A percentile compares a stretch with the other conserved stretches of the same genome.
Conservation (phyloP, 371 early-diverging fungal genomes). For the Umbelopsis sp. region DNA sequence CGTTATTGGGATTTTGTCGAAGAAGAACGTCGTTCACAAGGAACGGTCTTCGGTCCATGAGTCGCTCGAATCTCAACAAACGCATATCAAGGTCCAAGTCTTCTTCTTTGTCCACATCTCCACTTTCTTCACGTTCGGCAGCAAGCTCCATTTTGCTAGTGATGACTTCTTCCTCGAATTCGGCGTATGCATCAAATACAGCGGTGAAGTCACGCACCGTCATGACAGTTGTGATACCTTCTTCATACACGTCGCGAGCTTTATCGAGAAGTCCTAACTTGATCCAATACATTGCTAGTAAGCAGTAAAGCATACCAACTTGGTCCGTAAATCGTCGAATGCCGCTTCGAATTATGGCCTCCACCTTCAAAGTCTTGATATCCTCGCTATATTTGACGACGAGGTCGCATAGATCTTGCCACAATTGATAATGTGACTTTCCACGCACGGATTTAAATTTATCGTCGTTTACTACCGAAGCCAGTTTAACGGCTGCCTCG, state of each 20-base stretch:
- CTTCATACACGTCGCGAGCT: constrained; percentile 93
- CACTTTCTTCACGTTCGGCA: constrained; percentile 57
- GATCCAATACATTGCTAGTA: constrained; percentile 86
- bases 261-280: constrained; percentile 79
- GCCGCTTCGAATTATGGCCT: constrained; percentile 86
- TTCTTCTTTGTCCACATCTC: constrained; percentile 54
- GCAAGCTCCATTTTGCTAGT: constrained; percentile 79
- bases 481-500: constrained; percentile 85
- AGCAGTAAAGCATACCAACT: constrained; percentile 88
- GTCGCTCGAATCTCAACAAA: constrained; percentile 82
- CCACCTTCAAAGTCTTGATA: constrained; percentile 70
- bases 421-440: constrained; percentile 81
- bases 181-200: constrained; percentile 95
- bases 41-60: constrained; percentile 94
- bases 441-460: constrained; percentile 72
- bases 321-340: constrained; percentile 85
- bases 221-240: constrained; percentile 80
- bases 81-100: constrained; percentile 84
- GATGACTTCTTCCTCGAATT: constrained; percentile 86
- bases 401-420: constrained; percentile 88
- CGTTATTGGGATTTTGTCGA: constrained; percentile 91
- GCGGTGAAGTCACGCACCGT: constrained; percentile 95
- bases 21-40: constrained; percentile 93
- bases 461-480: constrained; percentile 72
- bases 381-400: constrained; percentile 77